phyloP scores from a whole-genome alignment of 2,329 filamentous ascomycete genomes.

The Tolypocladium amazonense region DNA sequence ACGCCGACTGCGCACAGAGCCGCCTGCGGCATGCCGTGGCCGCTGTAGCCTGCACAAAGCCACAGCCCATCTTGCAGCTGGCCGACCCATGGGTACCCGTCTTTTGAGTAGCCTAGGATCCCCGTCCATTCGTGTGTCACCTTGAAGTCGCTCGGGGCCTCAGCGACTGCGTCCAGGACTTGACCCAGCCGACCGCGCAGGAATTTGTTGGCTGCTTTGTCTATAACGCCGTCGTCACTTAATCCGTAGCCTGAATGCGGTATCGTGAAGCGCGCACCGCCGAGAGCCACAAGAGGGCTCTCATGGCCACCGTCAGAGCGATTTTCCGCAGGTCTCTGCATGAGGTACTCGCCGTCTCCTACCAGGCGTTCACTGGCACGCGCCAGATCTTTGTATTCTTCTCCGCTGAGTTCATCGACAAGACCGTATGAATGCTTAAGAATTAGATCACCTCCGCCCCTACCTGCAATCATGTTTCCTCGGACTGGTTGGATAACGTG shows the following conservation, averaged over 20 bases:
- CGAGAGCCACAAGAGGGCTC: background rate
- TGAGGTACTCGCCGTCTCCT: background rate
- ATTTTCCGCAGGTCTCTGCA: background rate
- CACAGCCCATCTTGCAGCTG: background rate
- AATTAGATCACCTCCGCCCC: background rate
- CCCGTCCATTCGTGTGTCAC: background rate
- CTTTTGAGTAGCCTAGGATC: background rate
- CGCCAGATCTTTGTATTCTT: background rate
- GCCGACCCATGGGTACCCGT: background rate
- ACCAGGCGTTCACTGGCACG: background rate
- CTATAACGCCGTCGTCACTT: background rate
- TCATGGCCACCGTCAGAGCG: background rate
- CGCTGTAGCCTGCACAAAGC: background rate
- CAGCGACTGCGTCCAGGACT: background rate
- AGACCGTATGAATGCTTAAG: background rate
- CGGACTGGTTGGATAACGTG: background rate
- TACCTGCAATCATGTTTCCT: background rate
- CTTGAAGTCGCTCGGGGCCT: background rate
- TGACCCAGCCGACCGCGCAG: background rate
- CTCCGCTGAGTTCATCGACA: background rate
- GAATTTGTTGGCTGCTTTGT: background rate
- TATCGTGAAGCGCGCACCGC: background rate
- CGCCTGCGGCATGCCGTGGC: background rate
- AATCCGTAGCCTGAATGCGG: background rate
- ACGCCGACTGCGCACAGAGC: background rate